Evolutionary conservation across 306 rosid genomes (phyloP), one percentile per base, ranked within the genome.

Genomic region (Mimosa bimucronata): DNA sequence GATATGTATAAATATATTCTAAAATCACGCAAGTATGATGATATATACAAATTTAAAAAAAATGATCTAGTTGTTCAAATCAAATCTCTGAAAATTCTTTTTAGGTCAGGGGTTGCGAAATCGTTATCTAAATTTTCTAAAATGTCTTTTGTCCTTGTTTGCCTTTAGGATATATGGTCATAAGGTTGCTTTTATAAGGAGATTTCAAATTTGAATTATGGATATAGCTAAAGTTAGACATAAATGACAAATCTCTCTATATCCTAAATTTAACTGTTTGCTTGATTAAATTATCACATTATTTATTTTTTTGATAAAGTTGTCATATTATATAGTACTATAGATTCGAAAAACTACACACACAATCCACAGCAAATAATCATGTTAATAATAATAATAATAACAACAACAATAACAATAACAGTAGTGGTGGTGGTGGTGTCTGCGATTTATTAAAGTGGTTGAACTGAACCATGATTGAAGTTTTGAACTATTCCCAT

Each of bases 41-140:
- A 44, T 44, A 12, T 41, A 52, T 19, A 48, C 7, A 8, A 60
- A 60, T 46, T 15, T 11, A 40, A 3, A 1, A 68, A 31, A 34
- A 42, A 26, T 44, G 15, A 78, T 23, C 6, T 23, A 57, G 64
- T 57, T 57, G 30, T 71, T 66, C 46, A 52, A 52, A 75, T 31
- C 28, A 55, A 9, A 11, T 62, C n/a, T n/a, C n/a, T 65, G 40
- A 71, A 74, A 71, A 75, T 78, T n/a, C 67, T 9, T 66, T 28
- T 53, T 75, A 23, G 72, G 66, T 30, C 75, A 77, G 86, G 69
- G 80, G 86, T 78, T 87, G 77, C 77, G 75, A 79, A 66, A 84
- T 87, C 84, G 71, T 81, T 84, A 55, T 87, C 88, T 79, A 21
- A 65, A 65, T 66, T 79, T 18, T 53, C n/a, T n/a, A 14, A 71